Evolutionary conservation across 139 green algal species (phyloP).

Genomic region (Tetradesmus lagerheimii): DNA sequence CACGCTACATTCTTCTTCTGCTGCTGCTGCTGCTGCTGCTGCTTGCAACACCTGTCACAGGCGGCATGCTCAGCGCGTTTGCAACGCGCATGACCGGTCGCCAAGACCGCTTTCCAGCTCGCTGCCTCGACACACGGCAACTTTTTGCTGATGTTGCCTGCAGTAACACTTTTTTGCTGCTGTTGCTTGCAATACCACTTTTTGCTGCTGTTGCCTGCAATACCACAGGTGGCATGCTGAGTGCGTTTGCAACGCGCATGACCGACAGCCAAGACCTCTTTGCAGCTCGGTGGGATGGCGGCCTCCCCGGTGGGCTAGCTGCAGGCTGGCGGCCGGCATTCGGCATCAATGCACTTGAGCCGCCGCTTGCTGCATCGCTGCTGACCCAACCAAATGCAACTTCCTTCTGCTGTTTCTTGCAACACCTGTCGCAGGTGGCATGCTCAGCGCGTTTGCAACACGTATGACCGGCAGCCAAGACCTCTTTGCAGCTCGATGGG

Average conservation of each 20-base stretch:
- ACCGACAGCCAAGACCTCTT: slow-evolving; percentile 67
- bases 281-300: slow-evolving; percentile 55
- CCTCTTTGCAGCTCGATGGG: slow-evolving; percentile 64
- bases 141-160: background rate
- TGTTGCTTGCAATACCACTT: background rate
- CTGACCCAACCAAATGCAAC: background rate
- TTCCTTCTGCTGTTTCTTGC: background rate
- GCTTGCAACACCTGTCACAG: background rate
- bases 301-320: slow-evolving; percentile 61
- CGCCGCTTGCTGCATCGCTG: slow-evolving; percentile 46
- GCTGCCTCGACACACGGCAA: no score
- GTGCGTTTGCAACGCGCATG: slow-evolving; percentile 36
- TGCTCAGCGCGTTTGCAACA: slow-evolving; percentile 30
- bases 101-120: slow-evolving; percentile 61
- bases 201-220: background rate
- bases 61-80: slow-evolving; percentile 15
- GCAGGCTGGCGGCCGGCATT: slow-evolving; percentile 63
- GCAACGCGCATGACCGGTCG: slow-evolving; percentile 51
- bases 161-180: background rate
- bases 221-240: slow-evolving; percentile 10
- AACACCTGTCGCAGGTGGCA: slow-evolving; percentile 9
- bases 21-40: background rate
- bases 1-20: background rate
- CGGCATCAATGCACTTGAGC: slow-evolving; percentile 67
- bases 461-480: slow-evolving; percentile 60